Conservation (phyloP, 495 filamentous ascomycete species). For the Aspergillus diversus region DNA sequence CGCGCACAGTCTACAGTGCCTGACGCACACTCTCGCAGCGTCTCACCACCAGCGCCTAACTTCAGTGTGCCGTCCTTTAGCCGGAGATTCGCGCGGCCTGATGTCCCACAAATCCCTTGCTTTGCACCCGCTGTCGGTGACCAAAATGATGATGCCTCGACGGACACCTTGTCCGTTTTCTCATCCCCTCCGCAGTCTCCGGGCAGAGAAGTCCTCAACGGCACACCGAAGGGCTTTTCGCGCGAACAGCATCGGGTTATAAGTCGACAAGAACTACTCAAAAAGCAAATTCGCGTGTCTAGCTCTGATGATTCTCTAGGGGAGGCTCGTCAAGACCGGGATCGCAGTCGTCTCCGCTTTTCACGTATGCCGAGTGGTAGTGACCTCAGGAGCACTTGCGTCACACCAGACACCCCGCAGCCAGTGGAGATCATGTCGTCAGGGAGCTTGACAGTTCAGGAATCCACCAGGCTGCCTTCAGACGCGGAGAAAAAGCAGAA, state of each 20-base stretch:
- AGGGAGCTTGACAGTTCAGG: too few relatives aligned
- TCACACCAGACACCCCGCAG: slow-evolving; percentile 3
- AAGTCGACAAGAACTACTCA: slow-evolving; percentile 11
- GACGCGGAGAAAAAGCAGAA: background rate
- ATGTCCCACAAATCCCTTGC: slow-evolving; percentile 23
- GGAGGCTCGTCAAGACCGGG: slow-evolving; percentile 15
- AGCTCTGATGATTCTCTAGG: slow-evolving; percentile 42
- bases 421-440: background rate
- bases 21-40: slow-evolving; percentile 35
- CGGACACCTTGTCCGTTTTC: slow-evolving; percentile 32
- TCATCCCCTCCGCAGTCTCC: slow-evolving; percentile 47
- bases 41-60: slow-evolving; percentile 51
- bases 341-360: slow-evolving; percentile 22
- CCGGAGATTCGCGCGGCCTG: slow-evolving; percentile 42
- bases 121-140: slow-evolving; percentile 26
- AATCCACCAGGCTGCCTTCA: background rate
- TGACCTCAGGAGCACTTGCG: background rate
- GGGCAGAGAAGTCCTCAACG: slow-evolving; percentile 32
- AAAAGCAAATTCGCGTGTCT: slow-evolving; percentile 34
- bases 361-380: slow-evolving; percentile 30
- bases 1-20: slow-evolving; percentile 35
- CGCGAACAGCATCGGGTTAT: slow-evolving; percentile 23
- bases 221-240: slow-evolving; percentile 27
- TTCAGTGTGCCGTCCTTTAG: slow-evolving; percentile 57
- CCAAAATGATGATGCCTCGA: slow-evolving; percentile 21